These are phyloP conservation scores for Cladosporium sp. DNA, from an alignment of 2,329 filamentous ascomycete species.

Conservation along the genomic window DNA sequence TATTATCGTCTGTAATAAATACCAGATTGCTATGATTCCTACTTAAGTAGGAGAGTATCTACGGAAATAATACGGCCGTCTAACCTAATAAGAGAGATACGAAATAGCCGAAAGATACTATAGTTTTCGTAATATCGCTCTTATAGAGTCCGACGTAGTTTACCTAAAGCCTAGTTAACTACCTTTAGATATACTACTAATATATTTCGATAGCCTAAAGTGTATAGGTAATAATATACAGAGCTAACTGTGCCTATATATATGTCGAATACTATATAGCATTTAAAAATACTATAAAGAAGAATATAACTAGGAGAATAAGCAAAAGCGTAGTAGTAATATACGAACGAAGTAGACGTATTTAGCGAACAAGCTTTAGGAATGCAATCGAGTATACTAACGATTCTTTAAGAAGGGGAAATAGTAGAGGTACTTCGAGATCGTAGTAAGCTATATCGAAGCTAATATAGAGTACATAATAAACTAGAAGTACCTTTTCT, in stretches of 20 bases:
- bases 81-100: not conserved
- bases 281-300: constrained; percentile 4
- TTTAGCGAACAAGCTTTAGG: not conserved
- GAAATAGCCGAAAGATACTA: not conserved
- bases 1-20: not conserved
- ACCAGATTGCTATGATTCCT: not conserved
- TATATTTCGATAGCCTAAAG: not conserved
- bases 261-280: not conserved
- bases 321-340: constrained; percentile 4
- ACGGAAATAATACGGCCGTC: no score
- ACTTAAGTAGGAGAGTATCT: not conserved
- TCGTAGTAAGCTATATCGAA: not conserved
- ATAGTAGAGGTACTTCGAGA: constrained; percentile 8
- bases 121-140: not conserved
- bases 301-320: not conserved
- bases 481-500: not conserved
- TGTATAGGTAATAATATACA: not conserved
- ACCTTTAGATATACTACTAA: not conserved
- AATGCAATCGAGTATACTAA: not conserved
- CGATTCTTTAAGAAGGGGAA: not conserved
- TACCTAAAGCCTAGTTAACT: not conserved
- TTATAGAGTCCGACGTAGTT: not conserved
- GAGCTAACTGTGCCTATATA: not conserved
- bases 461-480: no score
- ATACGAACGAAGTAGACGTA: not conserved